Base-by-base conservation (phyloP, 2,329 filamentous ascomycete species). In the Zymoseptoria tritici region DNA sequence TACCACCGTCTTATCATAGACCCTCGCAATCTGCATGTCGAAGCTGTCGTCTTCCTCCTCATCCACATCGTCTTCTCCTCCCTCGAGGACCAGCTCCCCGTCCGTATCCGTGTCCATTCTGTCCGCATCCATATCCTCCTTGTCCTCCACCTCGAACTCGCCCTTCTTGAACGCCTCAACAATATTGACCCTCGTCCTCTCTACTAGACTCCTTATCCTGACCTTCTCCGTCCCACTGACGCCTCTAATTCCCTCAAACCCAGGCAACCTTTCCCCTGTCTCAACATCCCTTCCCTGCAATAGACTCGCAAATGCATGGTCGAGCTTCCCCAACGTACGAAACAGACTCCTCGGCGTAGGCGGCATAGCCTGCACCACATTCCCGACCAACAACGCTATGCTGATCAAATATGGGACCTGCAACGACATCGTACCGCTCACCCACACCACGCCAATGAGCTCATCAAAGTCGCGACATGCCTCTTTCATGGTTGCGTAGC, bases 161-260 rank as follows among this genome's bases (percentile, higher is more conserved):
- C 81, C 81, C 57, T 77, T 79, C 61, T 81, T 83, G 78, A 91
- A 81, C 16, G 85, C 81, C 60, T 89, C 85, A 1, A 91, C 83
- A 59, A 93, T 84, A 4, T 84, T 74, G 7, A 91, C 76, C 24
- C 92, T 81, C 16, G 88, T 89, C 64, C 87, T 83, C 70, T 95
- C 89, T 0, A 91, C 89, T 29, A 95, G 77, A 69, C 89, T 90
- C 70, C 89, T 88, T 64, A 92, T 88, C 49, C 93, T 83, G 7
- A 97, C 91, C 80, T 94, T 96, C 72, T 97, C 91, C 0, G 89
- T 93, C 19, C 86, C 91, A 78, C 90, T 87, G 0, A 90, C 87
- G 8, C 76, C 76, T 4, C 80, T 76, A 0, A 82, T 82, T 6
- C 77, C 80, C 64, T 85, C 83, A 63, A 92, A 91, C 0, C 91